phyloP scores from a whole-genome alignment of 2,329 filamentous ascomycete genomes.

The Talaromyces pinophilus region DNA sequence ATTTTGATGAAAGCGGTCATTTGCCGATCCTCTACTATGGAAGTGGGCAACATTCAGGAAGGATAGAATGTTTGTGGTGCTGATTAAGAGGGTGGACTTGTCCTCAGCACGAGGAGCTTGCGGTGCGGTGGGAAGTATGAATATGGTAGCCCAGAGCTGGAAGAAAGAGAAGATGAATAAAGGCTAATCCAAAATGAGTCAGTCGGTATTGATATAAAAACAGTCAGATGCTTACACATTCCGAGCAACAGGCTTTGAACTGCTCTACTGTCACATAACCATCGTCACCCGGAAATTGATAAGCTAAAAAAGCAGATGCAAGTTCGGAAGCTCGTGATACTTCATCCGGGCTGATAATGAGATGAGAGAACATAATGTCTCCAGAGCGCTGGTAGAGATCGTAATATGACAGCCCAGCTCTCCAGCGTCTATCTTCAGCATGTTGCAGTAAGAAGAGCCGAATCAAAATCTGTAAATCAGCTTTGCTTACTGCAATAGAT shows the following conservation, averaged over 20 bases:
- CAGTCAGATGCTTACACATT: constrained; percentile 4
- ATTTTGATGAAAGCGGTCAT: not conserved
- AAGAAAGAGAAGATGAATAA: constrained; percentile 2
- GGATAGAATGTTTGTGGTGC: constrained; percentile 3
- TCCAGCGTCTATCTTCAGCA: constrained; percentile 6
- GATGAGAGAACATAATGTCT: constrained; percentile 5
- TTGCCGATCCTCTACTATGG: not conserved
- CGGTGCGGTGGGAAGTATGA: not conserved
- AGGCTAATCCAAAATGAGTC: constrained; percentile 8
- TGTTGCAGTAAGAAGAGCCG: constrained; percentile 8
- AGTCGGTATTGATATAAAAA: constrained; percentile 6
- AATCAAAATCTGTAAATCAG: constrained; percentile 11
- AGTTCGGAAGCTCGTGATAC: constrained; percentile 10
- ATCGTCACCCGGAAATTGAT: not conserved
- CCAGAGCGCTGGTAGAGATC: not conserved
- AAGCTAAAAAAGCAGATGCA: constrained; percentile 2
- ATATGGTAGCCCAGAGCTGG: constrained; percentile 15
- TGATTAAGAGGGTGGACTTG: not conserved
- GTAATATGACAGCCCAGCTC: not conserved
- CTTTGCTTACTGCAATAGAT: constrained; percentile 2
- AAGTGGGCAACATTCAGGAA: constrained; percentile 7
- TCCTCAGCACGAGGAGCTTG: not conserved
- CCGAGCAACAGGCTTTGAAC: not conserved
- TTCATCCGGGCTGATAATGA: not conserved
- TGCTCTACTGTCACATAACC: constrained; percentile 12